Evolutionary conservation across 768 basidiomycete genomes (phyloP).

Genomic region (Pisolithus marmoratus): DNA sequence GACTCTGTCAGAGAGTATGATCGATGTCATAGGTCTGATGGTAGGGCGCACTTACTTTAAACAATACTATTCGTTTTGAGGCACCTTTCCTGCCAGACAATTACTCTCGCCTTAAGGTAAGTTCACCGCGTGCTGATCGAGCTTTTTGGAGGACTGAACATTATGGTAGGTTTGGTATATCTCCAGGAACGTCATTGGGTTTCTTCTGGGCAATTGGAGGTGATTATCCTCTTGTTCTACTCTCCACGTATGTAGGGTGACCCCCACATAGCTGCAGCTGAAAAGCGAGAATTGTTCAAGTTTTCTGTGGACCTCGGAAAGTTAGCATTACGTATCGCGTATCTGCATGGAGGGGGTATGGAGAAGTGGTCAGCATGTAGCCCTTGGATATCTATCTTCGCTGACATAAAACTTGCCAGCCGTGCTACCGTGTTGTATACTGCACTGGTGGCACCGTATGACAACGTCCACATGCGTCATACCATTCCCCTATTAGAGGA

Average conservation of each 20-base stretch:
- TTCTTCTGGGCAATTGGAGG: slow-evolving; percentile 71
- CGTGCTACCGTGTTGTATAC: slow-evolving; percentile 58
- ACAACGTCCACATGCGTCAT: slow-evolving; percentile 58
- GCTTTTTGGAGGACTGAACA: background rate
- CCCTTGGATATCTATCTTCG: background rate
- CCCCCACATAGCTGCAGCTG: slow-evolving; percentile 43
- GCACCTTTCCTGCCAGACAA: background rate
- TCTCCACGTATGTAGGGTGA: background rate
- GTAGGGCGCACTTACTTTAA: slow-evolving; percentile 29
- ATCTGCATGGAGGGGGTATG: slow-evolving; percentile 53
- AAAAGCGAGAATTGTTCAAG: slow-evolving; percentile 56
- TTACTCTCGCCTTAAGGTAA: background rate
- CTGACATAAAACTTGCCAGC: slow-evolving; percentile 26
- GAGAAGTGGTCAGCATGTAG: slow-evolving; percentile 55
- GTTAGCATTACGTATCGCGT: slow-evolving; percentile 62
- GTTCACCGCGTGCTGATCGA: background rate
- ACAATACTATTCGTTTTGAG: slow-evolving; percentile 1
- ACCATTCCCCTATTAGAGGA: slow-evolving; percentile 56
- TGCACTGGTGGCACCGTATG: slow-evolving; percentile 61
- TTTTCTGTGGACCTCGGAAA: slow-evolving; percentile 66
- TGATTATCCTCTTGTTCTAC: slow-evolving; percentile 17
- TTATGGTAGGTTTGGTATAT: slow-evolving; percentile 52
- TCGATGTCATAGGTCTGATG: slow-evolving; percentile 61
- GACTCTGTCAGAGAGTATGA: slow-evolving; percentile 51
- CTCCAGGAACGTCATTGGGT: slow-evolving; percentile 61